These are phyloP conservation scores for Leccinum subtestaceum DNA, from an alignment of 768 basidiomycete species.

Conservation along the genomic window DNA sequence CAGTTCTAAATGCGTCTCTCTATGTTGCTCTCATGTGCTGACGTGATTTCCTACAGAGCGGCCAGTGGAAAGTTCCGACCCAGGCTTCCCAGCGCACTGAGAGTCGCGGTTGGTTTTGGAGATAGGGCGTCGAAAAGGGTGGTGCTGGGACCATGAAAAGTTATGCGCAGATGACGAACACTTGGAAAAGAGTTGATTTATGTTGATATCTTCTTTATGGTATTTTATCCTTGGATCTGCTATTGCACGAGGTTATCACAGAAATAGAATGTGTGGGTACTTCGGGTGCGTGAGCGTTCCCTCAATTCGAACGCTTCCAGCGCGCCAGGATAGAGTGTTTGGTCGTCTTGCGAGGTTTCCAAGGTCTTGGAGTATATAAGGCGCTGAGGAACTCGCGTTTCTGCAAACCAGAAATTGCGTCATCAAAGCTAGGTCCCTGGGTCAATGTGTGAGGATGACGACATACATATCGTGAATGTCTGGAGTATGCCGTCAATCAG, in stretches of 20 bases:
- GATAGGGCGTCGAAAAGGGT: not conserved
- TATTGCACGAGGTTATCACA: not conserved
- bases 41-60: not conserved
- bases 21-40: not conserved
- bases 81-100: not conserved
- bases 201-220: not conserved
- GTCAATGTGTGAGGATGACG: no score
- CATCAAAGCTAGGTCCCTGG: no score
- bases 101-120: not conserved
- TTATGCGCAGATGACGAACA: not conserved
- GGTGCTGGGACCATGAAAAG: not conserved
- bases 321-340: not conserved
- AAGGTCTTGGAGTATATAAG: not conserved
- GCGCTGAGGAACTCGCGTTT: not conserved
- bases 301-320: not conserved
- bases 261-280: not conserved
- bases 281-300: not conserved
- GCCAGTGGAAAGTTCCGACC: slow-evolving; percentile 3
- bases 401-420: not conserved
- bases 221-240: not conserved
- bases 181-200: not conserved
- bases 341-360: not conserved
- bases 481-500: no score
- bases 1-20: not conserved
- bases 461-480: no score